Evolutionary conservation across 371 early-diverging fungal species (phyloP).

Genomic region (Coemansia sp.): DNA sequence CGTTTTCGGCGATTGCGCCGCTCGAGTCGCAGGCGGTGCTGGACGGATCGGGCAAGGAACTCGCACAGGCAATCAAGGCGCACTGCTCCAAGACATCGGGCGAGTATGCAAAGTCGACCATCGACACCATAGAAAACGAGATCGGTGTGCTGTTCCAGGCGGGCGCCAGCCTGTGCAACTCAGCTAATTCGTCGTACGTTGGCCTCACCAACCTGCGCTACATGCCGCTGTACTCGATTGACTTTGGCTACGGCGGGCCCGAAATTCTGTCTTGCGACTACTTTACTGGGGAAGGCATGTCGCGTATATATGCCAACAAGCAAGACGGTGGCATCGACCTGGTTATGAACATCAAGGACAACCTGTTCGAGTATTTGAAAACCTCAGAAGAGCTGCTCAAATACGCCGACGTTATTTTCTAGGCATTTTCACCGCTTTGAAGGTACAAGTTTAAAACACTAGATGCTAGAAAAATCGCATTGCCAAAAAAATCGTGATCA

Average conservation of each 20-base stretch:
- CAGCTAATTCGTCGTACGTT: slow-evolving; percentile 21
- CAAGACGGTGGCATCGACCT: slow-evolving; percentile 43
- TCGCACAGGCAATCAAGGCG: slow-evolving; percentile 28
- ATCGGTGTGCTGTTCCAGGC: slow-evolving; percentile 31
- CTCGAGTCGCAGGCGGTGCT: slow-evolving; percentile 4
- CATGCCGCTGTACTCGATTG: slow-evolving; percentile 30
- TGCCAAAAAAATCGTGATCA: background rate
- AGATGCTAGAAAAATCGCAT: background rate
- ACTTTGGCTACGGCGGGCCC: slow-evolving; percentile 41
- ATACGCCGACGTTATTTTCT: slow-evolving; percentile 32
- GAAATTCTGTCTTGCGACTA: slow-evolving; percentile 28
- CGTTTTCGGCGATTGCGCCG: slow-evolving; percentile 24
- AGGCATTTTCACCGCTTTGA: background rate
- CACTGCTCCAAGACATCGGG: slow-evolving; percentile 9
- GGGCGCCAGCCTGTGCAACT: slow-evolving; percentile 25
- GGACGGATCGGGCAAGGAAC: slow-evolving; percentile 10
- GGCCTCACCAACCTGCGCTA: slow-evolving; percentile 31
- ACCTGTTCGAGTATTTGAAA: slow-evolving; percentile 15
- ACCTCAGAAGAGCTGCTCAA: slow-evolving; percentile 17
- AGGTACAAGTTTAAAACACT: background rate
- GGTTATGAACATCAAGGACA: slow-evolving; percentile 26
- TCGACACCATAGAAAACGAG: slow-evolving; percentile 27
- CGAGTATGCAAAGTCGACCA: slow-evolving; percentile 23
- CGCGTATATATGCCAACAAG: slow-evolving; percentile 23
- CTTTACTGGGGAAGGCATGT: slow-evolving; percentile 34